phyloP scores from a whole-genome alignment of 768 basidiomycete genomes.

The Leccinellum albellum region DNA sequence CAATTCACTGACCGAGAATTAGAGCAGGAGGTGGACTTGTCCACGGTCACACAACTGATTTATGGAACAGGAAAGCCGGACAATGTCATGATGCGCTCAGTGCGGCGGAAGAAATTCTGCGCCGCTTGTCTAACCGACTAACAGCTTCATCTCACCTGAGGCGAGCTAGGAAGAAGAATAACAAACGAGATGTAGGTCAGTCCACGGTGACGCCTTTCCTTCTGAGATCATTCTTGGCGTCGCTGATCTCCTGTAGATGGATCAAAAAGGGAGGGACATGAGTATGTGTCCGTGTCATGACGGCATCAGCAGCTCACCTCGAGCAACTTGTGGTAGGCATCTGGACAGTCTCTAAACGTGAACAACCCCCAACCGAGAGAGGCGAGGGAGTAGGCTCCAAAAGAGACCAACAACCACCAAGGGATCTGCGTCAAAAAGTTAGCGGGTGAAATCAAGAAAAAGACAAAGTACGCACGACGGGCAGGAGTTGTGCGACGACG shows the following conservation, averaged over 20 bases:
- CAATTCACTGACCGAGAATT: not conserved
- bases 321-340: conserved; percentile 70
- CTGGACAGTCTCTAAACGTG: conserved; percentile 73
- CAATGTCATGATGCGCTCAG: too few relatives aligned
- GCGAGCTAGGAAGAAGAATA: not conserved
- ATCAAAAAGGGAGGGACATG: too few relatives aligned
- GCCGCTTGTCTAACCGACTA: too few relatives aligned
- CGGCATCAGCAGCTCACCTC: conserved; percentile 31
- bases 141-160: too few relatives aligned
- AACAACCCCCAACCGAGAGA: conserved; percentile 73
- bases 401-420: conserved; percentile 78
- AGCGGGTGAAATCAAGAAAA: conserved; percentile 49
- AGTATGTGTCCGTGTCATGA: too few relatives aligned
- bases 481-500: conserved; percentile 2
- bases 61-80: too few relatives aligned
- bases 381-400: conserved; percentile 75
- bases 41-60: too few relatives aligned
- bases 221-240: conserved; percentile 56
- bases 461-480: conserved; percentile 12
- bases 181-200: too few relatives aligned
- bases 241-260: conserved; percentile 66
- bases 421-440: conserved; percentile 48
- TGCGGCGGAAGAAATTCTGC: too few relatives aligned
- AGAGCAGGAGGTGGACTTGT: too few relatives aligned
- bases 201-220: conserved; percentile 60